Percentiles rank a stretch among this genome's conserved stretches.
These are phyloP conservation scores for Camelina laxa DNA, from an alignment of 345 rosid genomes.

Conservation along the genomic window DNA sequence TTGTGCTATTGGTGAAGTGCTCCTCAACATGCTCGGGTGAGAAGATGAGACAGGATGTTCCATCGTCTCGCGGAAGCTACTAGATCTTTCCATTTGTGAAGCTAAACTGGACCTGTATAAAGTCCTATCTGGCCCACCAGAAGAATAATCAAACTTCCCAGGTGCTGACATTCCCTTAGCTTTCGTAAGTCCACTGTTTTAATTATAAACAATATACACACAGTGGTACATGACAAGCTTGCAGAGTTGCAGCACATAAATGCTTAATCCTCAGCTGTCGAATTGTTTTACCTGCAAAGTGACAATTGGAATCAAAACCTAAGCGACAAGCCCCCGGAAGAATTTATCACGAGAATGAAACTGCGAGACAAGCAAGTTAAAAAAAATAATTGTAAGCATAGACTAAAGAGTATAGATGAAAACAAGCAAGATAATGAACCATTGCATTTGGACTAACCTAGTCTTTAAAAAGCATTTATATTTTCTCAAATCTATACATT, in stretches of 20 bases:
- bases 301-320: constrained; percentile 37
- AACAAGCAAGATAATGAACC: constrained; percentile 10
- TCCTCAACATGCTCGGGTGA: constrained; percentile 69
- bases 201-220: constrained; percentile 52
- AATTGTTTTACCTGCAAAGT: constrained; percentile 54
- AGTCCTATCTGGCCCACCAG: constrained; percentile 86
- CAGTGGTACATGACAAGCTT: constrained; percentile 75
- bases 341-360: constrained; percentile 17
- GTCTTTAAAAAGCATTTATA: not conserved
- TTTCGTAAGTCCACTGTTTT: constrained; percentile 54
- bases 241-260: constrained; percentile 57
- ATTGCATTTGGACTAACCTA: constrained; percentile 10
- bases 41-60: constrained; percentile 75
- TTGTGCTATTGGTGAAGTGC: constrained; percentile 63
- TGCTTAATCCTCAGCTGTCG: constrained; percentile 47
- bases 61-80: constrained; percentile 82
- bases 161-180: constrained; percentile 78
- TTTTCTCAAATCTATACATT: constrained; percentile 16
- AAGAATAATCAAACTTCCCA: constrained; percentile 84
- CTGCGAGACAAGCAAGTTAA: constrained; percentile 3
- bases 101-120: constrained; percentile 79
- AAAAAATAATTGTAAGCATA: not conserved
- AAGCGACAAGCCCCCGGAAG: not conserved
- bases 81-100: constrained; percentile 79
- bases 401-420: not conserved